phyloP scores from a whole-genome alignment of 306 rosid species.

The Lathyrus oleraceus region DNA sequence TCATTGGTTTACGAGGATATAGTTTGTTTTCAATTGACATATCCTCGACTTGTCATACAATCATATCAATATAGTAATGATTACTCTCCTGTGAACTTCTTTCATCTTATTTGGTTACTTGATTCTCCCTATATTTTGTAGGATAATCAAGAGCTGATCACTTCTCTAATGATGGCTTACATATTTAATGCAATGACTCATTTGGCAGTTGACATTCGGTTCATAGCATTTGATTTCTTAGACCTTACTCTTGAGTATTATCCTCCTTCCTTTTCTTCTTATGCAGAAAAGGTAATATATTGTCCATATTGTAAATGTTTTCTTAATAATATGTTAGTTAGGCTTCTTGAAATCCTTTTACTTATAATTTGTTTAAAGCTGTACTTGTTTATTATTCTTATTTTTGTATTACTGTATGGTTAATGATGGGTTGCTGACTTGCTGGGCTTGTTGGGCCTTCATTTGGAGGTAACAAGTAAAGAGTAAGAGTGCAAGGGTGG shows the following conservation, averaged over 20 bases:
- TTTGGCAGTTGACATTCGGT: constrained; percentile 69
- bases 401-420: constrained; percentile 5
- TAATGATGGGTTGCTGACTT: background rate
- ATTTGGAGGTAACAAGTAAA: background rate
- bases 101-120: constrained; percentile 32
- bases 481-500: background rate
- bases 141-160: constrained; percentile 74
- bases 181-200: constrained; percentile 86
- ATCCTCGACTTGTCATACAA: constrained; percentile 8
- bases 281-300: constrained; percentile 75
- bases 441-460: background rate
- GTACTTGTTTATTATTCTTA: background rate
- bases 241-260: constrained; percentile 69
- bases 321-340: constrained; percentile 22
- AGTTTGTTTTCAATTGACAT: constrained; percentile 10
- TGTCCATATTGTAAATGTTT: constrained; percentile 25
- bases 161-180: constrained; percentile 73
- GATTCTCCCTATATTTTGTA: constrained; percentile 35
- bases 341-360: constrained; percentile 14
- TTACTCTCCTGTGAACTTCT: constrained; percentile 4
- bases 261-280: constrained; percentile 64
- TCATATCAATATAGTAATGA: constrained; percentile 1
- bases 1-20: constrained; percentile 12
- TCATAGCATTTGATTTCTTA: constrained; percentile 79
- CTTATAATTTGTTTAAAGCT: constrained; percentile 16